Base-by-base conservation (phyloP, 192 early-diverging fungal genomes). In the Tieghemiomyces parasiticus region DNA sequence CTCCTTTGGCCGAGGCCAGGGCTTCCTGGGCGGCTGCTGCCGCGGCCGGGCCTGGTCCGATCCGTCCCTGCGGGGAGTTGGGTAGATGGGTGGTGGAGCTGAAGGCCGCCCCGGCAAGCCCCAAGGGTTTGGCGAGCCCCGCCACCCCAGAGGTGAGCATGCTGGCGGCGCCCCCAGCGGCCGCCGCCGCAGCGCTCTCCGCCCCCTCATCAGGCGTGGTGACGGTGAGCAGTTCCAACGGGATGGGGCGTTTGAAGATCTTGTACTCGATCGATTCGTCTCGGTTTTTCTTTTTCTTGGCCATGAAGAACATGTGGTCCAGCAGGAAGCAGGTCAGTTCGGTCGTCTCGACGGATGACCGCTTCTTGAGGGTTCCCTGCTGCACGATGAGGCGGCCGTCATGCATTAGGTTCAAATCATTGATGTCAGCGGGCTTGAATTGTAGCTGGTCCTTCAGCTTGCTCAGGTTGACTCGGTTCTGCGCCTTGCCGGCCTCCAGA, bases 231-330 rank as follows among this genome's bases (percentile, higher is more conserved):
- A 92, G 65, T 61, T 86, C 81, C 51, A 92, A 66, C 30, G 88
- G 90, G 16, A 95, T 88, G n/a, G 90, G 89, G 63, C 85, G 75
- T 68, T 75, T 69, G 62, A 67, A 74, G 20, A 65, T 71, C 20
- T 66, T 66, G 65, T 73, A 76, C 46, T 71, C 65, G 30, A 70
- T 32, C 25, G 32, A 81, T 42, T 81, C 82, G 38, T 78, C 71
- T 59, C 75, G 69, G 35, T 78, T 73, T 19, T 68, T 71, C 66
- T 84, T 90, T 56, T 71, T 68, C 61, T 83, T 87, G 59, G 83
- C 80, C 64, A 89, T 74, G 30, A 91, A 67, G n/a, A 91, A 63
- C 61, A 81, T 79, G 72, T 96, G 87, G 66, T 98, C 95, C 35
- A 98, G 82, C 45, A 96, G 64, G 63, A 88, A 86, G 26, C 95